Evolutionary conservation across 176 grass and related monocot species (phyloP), one percentile per base, ranked within the genome.

Genomic region (Typha latifolia): DNA sequence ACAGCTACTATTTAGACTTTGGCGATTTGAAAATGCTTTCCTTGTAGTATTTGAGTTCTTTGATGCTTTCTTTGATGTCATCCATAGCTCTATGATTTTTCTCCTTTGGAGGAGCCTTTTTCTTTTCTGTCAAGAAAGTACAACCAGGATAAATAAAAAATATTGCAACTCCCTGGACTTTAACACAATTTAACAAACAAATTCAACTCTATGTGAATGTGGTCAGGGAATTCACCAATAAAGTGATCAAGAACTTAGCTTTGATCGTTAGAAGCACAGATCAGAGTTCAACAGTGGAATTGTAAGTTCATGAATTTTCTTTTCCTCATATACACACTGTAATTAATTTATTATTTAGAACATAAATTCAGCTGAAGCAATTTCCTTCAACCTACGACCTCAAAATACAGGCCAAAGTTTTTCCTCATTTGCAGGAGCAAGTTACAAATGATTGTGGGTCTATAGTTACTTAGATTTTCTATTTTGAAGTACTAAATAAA

Each of bases 21-120:
- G 64, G 72, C 9, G 49, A 71, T 75, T 90, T 90, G 75, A 95
- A 95, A 79, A 95, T 95, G 57, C 77, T 86, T 68, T 87, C 75
- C 78, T 87, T 87, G 62, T 95, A 95, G 31, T 80, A 95, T 80
- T 87, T 87, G 53, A 95, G 81, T 62, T 95, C 86, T 0, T 49
- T 57, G 3, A 95, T 90, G 67, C 91, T 95, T 64, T 90, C 91
- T 84, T 79, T 90, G 49, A 90, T 90, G 80, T 95, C 91, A 72
- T 95, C 84, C 91, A 90, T 90, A 79, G 91, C 91, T 69, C 91
- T 95, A 65, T 90, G 91, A 0, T 12, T 82, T 50, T 90, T 95
- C 47, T 62, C 43, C 68, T 95, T 95, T 48, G 19, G 31, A 43
- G 86, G 91, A 67, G 84, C 84, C 62, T 61, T 82, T 61, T 75